Percentiles rank a stretch among this genome's conserved stretches.
Evolutionary conservation across 2,329 filamentous ascomycete genomes (phyloP).

Genomic region (Colletotrichum limetticola): DNA sequence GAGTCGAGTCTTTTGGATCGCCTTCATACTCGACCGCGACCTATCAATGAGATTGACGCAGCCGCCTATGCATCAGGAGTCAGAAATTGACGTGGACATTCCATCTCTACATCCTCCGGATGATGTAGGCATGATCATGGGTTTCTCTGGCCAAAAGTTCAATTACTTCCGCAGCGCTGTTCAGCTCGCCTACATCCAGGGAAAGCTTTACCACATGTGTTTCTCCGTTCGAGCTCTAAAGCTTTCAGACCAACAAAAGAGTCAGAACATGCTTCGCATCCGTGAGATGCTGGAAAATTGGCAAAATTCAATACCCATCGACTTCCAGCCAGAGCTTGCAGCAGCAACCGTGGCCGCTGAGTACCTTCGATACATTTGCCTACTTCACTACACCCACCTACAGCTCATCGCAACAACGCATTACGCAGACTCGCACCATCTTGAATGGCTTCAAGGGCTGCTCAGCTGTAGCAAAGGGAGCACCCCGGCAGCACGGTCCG

Average conservation of each 20-base stretch:
- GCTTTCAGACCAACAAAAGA: not conserved
- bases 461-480: conserved; percentile 7
- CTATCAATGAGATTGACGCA: conserved; percentile 16
- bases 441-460: conserved; percentile 16
- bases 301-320: conserved; percentile 7
- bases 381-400: conserved; percentile 29
- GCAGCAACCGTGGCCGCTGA: not conserved
- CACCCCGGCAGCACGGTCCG: not conserved
- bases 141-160: conserved; percentile 14
- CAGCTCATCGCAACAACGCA: conserved; percentile 18
- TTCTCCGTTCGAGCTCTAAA: conserved; percentile 14
- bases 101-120: conserved; percentile 10
- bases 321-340: conserved; percentile 16
- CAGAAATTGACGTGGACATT: conserved; percentile 30
- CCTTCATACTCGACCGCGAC: conserved; percentile 43
- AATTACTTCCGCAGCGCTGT: conserved; percentile 30
- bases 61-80: conserved; percentile 29
- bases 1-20: conserved; percentile 45
- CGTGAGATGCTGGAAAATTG: conserved; percentile 26
- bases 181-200: conserved; percentile 31
- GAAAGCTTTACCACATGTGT: conserved; percentile 29
- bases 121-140: conserved; percentile 6
- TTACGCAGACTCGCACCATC: conserved; percentile 23
- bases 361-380: conserved; percentile 10
- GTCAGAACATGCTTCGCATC: conserved; percentile 5